A percentile compares a stretch with the other conserved stretches of the same genome.
Conservation (phyloP, 1,284 basidiomycete genomes). For the Heliocybe sulcata region DNA sequence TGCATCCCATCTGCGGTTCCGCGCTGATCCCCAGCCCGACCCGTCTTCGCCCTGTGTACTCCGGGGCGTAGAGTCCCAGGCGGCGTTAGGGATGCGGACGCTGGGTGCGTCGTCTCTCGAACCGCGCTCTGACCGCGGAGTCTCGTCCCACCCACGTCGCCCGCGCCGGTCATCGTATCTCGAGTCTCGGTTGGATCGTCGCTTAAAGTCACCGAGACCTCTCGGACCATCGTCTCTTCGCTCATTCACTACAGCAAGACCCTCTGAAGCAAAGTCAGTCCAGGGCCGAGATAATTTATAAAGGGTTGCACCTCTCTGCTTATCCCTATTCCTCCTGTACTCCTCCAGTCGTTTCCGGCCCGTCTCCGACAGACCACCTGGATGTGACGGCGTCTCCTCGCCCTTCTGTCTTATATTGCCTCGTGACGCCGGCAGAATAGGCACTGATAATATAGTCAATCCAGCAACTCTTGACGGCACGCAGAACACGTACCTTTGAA, state of each 20-base stretch:
- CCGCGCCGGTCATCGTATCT: conserved; percentile 30
- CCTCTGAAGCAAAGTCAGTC: conserved; percentile 34
- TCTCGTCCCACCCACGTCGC: conserved; percentile 55
- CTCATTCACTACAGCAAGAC: conserved; percentile 49
- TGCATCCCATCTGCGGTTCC: conserved; percentile 74
- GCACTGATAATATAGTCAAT: conserved; percentile 43
- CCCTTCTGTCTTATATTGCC: conserved; percentile 65
- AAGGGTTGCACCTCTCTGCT: conserved; percentile 44
- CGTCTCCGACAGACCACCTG: conserved; percentile 76
- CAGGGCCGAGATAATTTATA: not conserved
- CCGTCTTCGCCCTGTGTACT: conserved; percentile 39
- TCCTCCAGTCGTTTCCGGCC: conserved; percentile 74
- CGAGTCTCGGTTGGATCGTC: conserved; percentile 57
- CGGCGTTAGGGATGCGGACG: conserved; percentile 81
- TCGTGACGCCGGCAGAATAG: conserved; percentile 56
- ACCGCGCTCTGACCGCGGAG: conserved; percentile 58
- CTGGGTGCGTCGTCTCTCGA: conserved; percentile 68
- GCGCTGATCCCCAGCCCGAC: conserved; percentile 49
- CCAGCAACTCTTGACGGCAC: not conserved
- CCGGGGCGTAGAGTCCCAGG: conserved; percentile 87
- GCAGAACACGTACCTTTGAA: conserved; percentile 77
- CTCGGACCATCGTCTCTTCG: conserved; percentile 47
- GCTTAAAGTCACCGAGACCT: conserved; percentile 66
- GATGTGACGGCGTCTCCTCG: conserved; percentile 91
- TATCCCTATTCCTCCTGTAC: conserved; percentile 60